phyloP scores from a whole-genome alignment of 345 rosid genomes.

The Firmiana major region DNA sequence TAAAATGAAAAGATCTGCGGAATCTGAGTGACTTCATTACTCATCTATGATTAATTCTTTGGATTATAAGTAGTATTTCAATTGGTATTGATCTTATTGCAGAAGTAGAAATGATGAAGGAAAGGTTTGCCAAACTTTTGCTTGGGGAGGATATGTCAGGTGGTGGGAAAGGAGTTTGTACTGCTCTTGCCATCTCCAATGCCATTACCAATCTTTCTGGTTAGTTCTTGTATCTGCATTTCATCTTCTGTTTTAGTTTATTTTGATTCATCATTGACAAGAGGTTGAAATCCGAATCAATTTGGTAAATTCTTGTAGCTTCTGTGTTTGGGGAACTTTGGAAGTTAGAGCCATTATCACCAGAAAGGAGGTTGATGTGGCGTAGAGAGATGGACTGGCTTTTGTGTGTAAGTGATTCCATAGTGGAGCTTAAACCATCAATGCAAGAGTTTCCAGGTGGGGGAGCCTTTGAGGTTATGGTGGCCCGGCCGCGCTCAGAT shows the following conservation, averaged over 20 bases:
- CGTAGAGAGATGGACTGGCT: conserved; percentile 86
- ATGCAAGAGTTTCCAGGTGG: conserved; percentile 87
- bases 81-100: conserved; percentile 17
- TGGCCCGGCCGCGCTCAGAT: conserved; percentile 78
- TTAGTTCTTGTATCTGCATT: conserved; percentile 22
- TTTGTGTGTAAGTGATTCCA: conserved; percentile 77
- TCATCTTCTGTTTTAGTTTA: neutral
- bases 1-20: neutral
- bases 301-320: conserved; percentile 44
- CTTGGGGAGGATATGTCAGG: conserved; percentile 70
- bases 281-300: neutral
- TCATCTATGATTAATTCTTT: neutral
- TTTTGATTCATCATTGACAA: neutral
- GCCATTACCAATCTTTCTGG: conserved; percentile 98
- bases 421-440: conserved; percentile 93
- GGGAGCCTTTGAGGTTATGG: conserved; percentile 88
- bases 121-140: conserved; percentile 45
- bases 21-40: neutral
- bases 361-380: conserved; percentile 87
- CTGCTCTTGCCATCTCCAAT: conserved; percentile 78
- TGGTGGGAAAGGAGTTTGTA: conserved; percentile 43
- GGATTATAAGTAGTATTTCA: neutral
- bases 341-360: conserved; percentile 85
- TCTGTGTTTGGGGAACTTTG: conserved; percentile 91
- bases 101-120: conserved; percentile 46